Conservation (phyloP, 176 grass and related monocot species). For the Raddia guianensis region DNA sequence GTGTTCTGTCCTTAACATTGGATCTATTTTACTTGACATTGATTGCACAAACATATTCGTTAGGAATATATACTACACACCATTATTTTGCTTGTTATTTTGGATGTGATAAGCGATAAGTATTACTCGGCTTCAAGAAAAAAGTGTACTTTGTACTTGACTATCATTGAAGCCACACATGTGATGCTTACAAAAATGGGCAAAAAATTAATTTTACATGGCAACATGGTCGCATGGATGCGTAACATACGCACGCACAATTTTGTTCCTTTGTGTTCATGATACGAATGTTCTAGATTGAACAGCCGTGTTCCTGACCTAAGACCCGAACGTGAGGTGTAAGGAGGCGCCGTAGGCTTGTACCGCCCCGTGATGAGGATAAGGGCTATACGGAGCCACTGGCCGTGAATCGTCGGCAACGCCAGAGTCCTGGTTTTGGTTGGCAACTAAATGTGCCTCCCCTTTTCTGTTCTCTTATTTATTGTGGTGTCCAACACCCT, state of each 20-base stretch:
- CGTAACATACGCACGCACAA: not conserved
- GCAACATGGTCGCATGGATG: not conserved
- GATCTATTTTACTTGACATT: not conserved
- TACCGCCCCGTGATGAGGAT: too few species aligned
- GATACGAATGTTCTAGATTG: too few species aligned
- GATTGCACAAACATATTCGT: not conserved
- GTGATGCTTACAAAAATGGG: slow-evolving; percentile 10
- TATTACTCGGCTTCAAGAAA: not conserved
- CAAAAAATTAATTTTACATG: not conserved
- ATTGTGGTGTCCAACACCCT: too few species aligned
- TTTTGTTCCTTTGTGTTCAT: slow-evolving; percentile 5
- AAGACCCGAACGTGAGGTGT: too few species aligned
- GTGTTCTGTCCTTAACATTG: slow-evolving; percentile 14
- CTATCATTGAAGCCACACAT: slow-evolving; percentile 10
- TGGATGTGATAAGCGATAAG: not conserved
- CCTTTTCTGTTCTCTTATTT: too few species aligned
- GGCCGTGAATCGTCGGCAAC: too few species aligned
- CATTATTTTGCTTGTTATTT: not conserved
- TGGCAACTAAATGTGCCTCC: too few species aligned
- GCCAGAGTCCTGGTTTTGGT: too few species aligned
- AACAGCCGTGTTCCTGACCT: too few species aligned
- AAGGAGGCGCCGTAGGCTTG: too few species aligned
- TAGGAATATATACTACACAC: not conserved
- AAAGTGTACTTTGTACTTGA: slow-evolving; percentile 8
- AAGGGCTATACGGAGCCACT: too few species aligned